phyloP scores from a whole-genome alignment of 2,329 filamentous ascomycete genomes.

The Arthrobotrys iridis region DNA sequence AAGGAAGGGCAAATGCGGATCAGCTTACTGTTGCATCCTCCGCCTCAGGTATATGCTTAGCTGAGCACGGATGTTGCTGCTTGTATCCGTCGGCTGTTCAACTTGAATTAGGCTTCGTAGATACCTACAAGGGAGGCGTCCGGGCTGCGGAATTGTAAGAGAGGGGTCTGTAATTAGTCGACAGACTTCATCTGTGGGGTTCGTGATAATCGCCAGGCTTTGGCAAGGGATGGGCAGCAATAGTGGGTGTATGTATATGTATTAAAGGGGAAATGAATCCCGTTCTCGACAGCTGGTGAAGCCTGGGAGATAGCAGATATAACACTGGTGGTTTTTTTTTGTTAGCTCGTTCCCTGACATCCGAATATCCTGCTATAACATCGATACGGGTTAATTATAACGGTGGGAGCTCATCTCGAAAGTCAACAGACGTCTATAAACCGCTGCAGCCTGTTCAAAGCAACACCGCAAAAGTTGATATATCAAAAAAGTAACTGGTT shows the following conservation, averaged over 20 bases:
- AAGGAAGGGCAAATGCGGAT: slow-evolving; percentile 38
- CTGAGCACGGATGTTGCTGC: slow-evolving; percentile 41
- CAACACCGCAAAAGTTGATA: slow-evolving; percentile 35
- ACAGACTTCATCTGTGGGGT: slow-evolving; percentile 20
- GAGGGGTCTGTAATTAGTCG: slow-evolving; percentile 6
- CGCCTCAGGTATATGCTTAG: slow-evolving; percentile 44
- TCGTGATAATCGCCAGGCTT: slow-evolving; percentile 23
- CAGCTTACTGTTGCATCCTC: slow-evolving; percentile 54
- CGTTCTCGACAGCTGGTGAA: slow-evolving; percentile 18
- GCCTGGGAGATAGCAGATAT: neutral
- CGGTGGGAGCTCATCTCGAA: slow-evolving; percentile 19
- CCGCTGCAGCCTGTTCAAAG: neutral
- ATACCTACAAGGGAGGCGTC: slow-evolving; percentile 26
- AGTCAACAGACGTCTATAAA: slow-evolving; percentile 15
- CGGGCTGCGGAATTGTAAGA: neutral
- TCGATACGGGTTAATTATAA: slow-evolving; percentile 2
- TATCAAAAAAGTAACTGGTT: slow-evolving; percentile 39
- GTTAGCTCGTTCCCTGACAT: slow-evolving; percentile 1
- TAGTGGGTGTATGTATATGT: slow-evolving; percentile 27
- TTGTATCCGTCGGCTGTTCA: slow-evolving; percentile 48
- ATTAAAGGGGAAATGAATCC: slow-evolving; percentile 52
- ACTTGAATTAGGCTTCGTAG: slow-evolving; percentile 9
- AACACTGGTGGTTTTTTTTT: neutral
- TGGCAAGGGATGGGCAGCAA: neutral
- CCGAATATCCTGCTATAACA: neutral